Evolutionary conservation across 148 eudicot genomes (phyloP).

Genomic region (Rhododendron vialii): DNA sequence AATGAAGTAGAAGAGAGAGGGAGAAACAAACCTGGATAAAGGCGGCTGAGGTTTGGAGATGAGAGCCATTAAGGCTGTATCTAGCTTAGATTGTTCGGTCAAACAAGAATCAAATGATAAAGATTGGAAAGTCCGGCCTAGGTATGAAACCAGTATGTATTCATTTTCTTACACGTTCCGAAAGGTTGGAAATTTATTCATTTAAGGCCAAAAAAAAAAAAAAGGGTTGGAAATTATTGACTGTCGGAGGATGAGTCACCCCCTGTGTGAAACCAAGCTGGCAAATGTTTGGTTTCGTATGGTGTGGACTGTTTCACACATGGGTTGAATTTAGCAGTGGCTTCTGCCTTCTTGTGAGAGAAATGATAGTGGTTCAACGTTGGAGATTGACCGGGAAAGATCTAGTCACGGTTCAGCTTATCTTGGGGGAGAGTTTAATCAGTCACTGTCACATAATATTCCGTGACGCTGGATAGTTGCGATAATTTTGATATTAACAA

Average conservation of each 20-base stretch:
- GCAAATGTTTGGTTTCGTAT: not conserved
- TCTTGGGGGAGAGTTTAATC: too few relatives aligned
- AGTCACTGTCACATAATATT: too few relatives aligned
- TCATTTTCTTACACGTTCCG: not conserved
- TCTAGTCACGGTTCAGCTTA: too few relatives aligned
- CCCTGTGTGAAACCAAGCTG: not conserved
- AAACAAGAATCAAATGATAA: slow-evolving; percentile 5
- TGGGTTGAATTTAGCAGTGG: slow-evolving; percentile 9
- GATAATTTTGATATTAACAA: too few relatives aligned
- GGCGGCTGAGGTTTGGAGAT: slow-evolving; percentile 11
- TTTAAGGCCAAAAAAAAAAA: not conserved
- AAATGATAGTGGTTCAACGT: not conserved
- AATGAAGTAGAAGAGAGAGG: not conserved
- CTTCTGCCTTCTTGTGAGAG: too few relatives aligned
- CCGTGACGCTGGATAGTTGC: too few relatives aligned
- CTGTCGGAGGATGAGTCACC: not conserved
- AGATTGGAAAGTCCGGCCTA: slow-evolving; percentile 11
- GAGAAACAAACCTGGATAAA: slow-evolving; percentile 30
- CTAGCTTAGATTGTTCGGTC: not conserved
- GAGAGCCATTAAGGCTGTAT: not conserved
- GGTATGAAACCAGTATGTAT: not conserved
- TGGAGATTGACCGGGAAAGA: not conserved
- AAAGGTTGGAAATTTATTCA: not conserved
- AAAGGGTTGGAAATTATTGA: not conserved
- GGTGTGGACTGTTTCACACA: not conserved